Conservation (phyloP, 805 yeast genomes). For the Ogataea ramenticola region DNA sequence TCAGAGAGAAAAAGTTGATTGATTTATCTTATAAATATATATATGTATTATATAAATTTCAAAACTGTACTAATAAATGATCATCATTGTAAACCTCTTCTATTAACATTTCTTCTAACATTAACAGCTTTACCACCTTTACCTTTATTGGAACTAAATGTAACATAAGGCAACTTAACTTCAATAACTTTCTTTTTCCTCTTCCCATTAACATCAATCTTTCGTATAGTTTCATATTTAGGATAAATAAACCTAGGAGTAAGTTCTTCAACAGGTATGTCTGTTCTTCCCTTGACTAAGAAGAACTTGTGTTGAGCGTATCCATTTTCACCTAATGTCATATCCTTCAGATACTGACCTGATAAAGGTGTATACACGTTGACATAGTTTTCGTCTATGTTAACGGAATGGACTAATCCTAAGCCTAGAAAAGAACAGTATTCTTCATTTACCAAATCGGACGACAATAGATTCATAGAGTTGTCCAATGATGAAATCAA, state of each 20-base stretch:
- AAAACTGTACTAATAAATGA: too few species aligned
- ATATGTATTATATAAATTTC: too few species aligned
- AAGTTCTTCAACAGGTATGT: conserved; percentile 46
- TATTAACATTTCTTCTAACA: conserved; percentile 38
- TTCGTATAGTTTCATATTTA: neutral
- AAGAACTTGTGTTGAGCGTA: conserved; percentile 27
- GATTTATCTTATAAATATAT: too few species aligned
- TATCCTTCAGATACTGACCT: conserved; percentile 6
- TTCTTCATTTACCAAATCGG: conserved; percentile 8
- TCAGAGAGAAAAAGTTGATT: neutral
- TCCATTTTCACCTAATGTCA: conserved; percentile 2
- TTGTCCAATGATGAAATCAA: conserved; percentile 17
- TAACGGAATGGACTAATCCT: conserved; percentile 62
- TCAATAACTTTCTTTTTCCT: conserved; percentile 6
- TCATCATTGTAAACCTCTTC: conserved; percentile 20
- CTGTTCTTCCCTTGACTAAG: conserved; percentile 56
- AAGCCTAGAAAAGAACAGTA: conserved; percentile 37
- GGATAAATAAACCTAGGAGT: conserved; percentile 16
- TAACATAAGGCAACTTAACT: conserved; percentile 29
- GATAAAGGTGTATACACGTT: conserved; percentile 51
- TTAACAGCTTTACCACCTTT: conserved; percentile 44
- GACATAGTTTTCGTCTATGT: conserved; percentile 28
- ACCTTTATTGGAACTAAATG: conserved; percentile 27
- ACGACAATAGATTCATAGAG: conserved; percentile 20
- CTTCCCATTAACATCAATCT: neutral